A percentile compares a stretch with the other conserved stretches of the same genome.
These are phyloP conservation scores for Penicillium manginii DNA, from an alignment of 495 filamentous ascomycete species.

Conservation along the genomic window DNA sequence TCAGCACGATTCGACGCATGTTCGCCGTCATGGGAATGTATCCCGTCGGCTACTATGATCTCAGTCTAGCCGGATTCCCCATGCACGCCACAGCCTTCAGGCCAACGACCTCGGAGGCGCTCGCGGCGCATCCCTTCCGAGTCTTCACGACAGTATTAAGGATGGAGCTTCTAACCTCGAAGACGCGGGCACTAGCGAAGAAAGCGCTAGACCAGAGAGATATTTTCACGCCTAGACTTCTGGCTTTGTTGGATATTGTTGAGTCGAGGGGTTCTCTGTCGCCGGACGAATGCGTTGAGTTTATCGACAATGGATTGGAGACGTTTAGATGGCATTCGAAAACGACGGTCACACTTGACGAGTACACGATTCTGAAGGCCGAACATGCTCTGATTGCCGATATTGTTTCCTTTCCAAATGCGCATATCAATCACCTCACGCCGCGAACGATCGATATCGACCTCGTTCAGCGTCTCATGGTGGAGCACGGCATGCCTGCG, in stretches of 20 bases:
- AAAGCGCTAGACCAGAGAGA: constrained; percentile 33
- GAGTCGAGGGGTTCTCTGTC: constrained; percentile 27
- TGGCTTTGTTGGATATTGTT: constrained; percentile 27
- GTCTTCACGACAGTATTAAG: constrained; percentile 48
- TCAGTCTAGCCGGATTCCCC: constrained; percentile 42
- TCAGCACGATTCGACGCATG: constrained; percentile 41
- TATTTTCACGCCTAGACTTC: constrained; percentile 40
- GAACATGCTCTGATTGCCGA: constrained; percentile 49
- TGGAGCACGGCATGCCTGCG: constrained; percentile 33
- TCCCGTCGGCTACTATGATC: constrained; percentile 50
- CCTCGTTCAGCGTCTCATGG: constrained; percentile 39
- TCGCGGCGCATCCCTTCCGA: constrained; percentile 42
- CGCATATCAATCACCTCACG: constrained; percentile 52
- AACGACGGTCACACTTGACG: constrained; percentile 38
- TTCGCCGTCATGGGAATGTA: constrained; percentile 48
- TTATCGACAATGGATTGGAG: constrained; percentile 39
- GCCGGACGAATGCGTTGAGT: constrained; percentile 25
- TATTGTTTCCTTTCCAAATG: constrained; percentile 42
- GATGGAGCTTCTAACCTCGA: constrained; percentile 37
- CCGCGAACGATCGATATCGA: constrained; percentile 50
- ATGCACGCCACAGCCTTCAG: constrained; percentile 51
- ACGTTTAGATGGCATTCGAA: constrained; percentile 46
- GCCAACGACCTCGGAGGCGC: constrained; percentile 29
- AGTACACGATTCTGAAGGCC: constrained; percentile 38
- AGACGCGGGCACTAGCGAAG: constrained; percentile 29